Evolutionary conservation across 2,329 filamentous ascomycete genomes (phyloP).

Genomic region (Venturia carpophila): DNA sequence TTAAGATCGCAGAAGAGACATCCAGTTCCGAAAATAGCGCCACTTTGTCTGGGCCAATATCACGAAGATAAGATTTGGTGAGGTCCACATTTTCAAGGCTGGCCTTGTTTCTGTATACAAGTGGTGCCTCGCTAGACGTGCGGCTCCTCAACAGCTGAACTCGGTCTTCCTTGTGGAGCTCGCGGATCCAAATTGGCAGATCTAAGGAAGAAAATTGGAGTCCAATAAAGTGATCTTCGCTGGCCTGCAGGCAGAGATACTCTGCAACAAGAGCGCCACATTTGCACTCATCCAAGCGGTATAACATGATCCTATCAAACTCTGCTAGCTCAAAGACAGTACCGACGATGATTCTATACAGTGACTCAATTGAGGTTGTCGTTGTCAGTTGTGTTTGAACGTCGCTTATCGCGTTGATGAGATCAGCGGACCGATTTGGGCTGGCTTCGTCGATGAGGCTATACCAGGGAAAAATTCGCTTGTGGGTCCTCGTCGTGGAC

Average conservation of each 20-base stretch:
- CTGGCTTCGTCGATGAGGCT: neutral
- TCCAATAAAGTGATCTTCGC: neutral
- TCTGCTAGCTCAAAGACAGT: neutral
- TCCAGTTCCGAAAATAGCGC: neutral
- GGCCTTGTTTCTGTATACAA: neutral
- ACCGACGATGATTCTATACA: neutral
- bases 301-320: constrained; percentile 5
- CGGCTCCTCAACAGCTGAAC: neutral
- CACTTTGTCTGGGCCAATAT: neutral
- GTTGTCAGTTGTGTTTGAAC: neutral
- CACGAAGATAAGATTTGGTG: neutral
- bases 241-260: neutral
- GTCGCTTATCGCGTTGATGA: neutral
- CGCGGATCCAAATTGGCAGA: neutral
- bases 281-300: constrained; percentile 7
- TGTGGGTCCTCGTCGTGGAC: neutral
- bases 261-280: constrained; percentile 2
- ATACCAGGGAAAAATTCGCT: neutral
- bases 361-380: neutral
- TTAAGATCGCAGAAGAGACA: neutral
- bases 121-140: neutral
- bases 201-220: constrained; percentile 11
- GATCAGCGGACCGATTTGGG: neutral
- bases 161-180: constrained; percentile 6
- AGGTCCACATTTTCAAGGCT: neutral